A percentile compares a stretch with the other conserved stretches of the same genome.
These are phyloP conservation scores for Salix exigua DNA, from an alignment of 345 rosid species.

Conservation along the genomic window DNA sequence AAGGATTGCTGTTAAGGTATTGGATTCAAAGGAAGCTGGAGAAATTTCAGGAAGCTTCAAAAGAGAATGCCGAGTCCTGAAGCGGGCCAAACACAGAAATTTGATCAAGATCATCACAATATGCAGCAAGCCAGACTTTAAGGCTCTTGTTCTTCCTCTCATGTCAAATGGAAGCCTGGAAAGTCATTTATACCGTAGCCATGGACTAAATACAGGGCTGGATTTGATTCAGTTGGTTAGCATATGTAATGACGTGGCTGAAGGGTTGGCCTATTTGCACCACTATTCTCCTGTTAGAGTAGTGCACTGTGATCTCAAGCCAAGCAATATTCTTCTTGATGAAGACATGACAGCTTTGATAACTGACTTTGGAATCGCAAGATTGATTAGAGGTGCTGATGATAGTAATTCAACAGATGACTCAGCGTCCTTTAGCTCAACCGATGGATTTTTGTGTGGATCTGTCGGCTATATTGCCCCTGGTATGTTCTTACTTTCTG, in stretches of 20 bases:
- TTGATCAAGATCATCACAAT: slow-evolving; percentile 76
- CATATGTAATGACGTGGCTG: slow-evolving; percentile 80
- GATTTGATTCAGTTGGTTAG: slow-evolving; percentile 67
- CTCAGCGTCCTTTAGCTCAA: slow-evolving; percentile 57
- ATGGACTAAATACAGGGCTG: slow-evolving; percentile 30
- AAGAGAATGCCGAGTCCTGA: slow-evolving; percentile 77
- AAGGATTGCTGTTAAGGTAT: slow-evolving; percentile 75
- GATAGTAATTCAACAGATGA: slow-evolving; percentile 33
- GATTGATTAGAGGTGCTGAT: slow-evolving; percentile 47
- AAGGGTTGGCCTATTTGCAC: slow-evolving; percentile 81
- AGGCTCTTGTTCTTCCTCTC: slow-evolving; percentile 80
- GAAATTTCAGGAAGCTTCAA: slow-evolving; percentile 62
- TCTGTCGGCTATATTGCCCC: slow-evolving; percentile 94
- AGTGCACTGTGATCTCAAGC: slow-evolving; percentile 94
- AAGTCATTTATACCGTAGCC: slow-evolving; percentile 55
- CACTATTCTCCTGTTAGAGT: slow-evolving; percentile 78
- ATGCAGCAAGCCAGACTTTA: slow-evolving; percentile 80
- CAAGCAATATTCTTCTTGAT: slow-evolving; percentile 88
- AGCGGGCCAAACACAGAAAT: slow-evolving; percentile 78
- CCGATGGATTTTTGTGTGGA: slow-evolving; percentile 74
- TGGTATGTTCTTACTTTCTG: slow-evolving; percentile 39
- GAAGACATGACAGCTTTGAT: slow-evolving; percentile 84
- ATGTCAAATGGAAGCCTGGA: slow-evolving; percentile 92
- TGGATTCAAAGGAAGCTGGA: slow-evolving; percentile 46
- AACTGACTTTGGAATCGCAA: slow-evolving; percentile 85